Percentiles rank a stretch among this genome's conserved stretches.
Conservation (phyloP, 352 stramenopile species). For the Phytophthora pini region DNA sequence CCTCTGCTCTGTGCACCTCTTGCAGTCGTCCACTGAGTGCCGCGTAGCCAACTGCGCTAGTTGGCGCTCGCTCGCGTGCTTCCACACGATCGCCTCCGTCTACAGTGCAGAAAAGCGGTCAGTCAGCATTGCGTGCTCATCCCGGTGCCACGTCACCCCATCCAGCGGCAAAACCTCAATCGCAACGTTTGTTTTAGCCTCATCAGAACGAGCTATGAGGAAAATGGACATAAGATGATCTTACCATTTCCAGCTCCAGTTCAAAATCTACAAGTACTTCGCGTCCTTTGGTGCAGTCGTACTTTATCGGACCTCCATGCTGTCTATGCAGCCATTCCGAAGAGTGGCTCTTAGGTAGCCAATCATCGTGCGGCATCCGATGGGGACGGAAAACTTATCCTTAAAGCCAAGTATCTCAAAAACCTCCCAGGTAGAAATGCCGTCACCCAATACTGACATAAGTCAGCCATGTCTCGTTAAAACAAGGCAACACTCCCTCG, state of each 20-base stretch:
- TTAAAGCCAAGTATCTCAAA: not conserved
- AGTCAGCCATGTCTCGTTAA: slow-evolving; percentile 16
- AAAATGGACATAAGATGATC: not conserved
- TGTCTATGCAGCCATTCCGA: slow-evolving; percentile 28
- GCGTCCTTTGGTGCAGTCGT: slow-evolving; percentile 7
- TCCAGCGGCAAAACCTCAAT: too few relatives aligned
- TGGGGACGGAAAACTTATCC: not conserved
- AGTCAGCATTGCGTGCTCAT: slow-evolving; percentile 1
- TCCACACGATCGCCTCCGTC: slow-evolving; percentile 73
- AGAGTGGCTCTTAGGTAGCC: slow-evolving; percentile 21
- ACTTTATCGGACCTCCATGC: slow-evolving; percentile 16
- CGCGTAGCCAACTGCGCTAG: slow-evolving; percentile 42
- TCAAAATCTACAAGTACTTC: slow-evolving; percentile 1
- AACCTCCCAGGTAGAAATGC: too few relatives aligned
- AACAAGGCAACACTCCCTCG: not conserved
- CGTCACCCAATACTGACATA: slow-evolving; percentile 1
- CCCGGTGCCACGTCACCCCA: not conserved
- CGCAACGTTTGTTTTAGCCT: too few relatives aligned
- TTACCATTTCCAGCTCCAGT: slow-evolving; percentile 12
- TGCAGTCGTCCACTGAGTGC: slow-evolving; percentile 65
- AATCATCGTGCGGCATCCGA: slow-evolving; percentile 19
- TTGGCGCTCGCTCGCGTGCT: slow-evolving; percentile 47
- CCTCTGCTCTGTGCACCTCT: slow-evolving; percentile 38
- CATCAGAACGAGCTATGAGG: not conserved
- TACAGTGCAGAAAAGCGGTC: slow-evolving; percentile 26